Conservation (phyloP, 208 protist species). For the Crithidia mellificae region DNA sequence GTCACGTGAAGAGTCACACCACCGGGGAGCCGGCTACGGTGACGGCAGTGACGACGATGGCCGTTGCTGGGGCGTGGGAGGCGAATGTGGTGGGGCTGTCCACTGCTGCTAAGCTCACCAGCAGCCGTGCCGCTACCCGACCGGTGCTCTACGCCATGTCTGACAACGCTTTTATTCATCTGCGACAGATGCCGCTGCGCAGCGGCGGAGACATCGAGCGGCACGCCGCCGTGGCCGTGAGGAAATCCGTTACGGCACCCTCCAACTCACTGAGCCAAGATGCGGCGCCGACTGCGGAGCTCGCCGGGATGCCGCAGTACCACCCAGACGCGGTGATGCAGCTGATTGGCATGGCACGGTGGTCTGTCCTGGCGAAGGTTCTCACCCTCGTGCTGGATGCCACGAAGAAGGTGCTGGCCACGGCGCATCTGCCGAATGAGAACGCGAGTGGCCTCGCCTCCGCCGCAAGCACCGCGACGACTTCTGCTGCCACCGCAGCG, state of each 20-base stretch:
- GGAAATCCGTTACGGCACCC: not conserved
- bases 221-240: not conserved
- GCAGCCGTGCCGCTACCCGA: constrained; percentile 12
- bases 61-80: constrained; percentile 21
- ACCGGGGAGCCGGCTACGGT: constrained; percentile 8
- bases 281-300: not conserved
- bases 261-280: no score
- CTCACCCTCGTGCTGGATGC: constrained; percentile 37
- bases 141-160: constrained; percentile 24
- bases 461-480: no score
- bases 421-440: not conserved
- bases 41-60: constrained; percentile 26
- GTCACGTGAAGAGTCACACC: not conserved
- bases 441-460: no score
- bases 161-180: constrained; percentile 22
- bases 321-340: constrained; percentile 72
- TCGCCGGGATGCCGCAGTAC: constrained; percentile 39
- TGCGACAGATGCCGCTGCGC: constrained; percentile 32
- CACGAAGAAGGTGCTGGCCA: constrained; percentile 13
- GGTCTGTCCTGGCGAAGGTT: constrained; percentile 42
- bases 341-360: constrained; percentile 68
- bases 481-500: not conserved
- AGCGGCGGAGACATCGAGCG: constrained; percentile 3
- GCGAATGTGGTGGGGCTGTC: constrained; percentile 22
- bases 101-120: constrained; percentile 9